A percentile compares a stretch with the other conserved stretches of the same genome.
These are phyloP conservation scores for Claviceps africana DNA, from an alignment of 2,329 filamentous ascomycete genomes.

Conservation along the genomic window DNA sequence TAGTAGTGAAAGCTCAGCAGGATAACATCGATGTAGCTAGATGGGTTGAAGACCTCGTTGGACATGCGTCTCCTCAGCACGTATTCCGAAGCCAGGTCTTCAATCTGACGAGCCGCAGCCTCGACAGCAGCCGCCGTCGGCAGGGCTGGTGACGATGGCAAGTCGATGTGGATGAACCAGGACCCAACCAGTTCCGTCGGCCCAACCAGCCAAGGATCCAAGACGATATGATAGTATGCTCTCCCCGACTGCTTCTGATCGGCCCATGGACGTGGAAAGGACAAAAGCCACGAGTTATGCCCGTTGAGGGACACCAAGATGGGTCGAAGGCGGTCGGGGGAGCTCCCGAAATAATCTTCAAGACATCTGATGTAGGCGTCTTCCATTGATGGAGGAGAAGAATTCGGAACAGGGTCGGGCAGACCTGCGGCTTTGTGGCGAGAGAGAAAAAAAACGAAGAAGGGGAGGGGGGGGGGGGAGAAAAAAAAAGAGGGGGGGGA, in stretches of 20 bases:
- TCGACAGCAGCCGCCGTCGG: constrained; percentile 5
- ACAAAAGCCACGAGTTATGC: constrained; percentile 22
- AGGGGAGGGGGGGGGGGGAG: too few relatives aligned
- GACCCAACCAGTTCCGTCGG: constrained; percentile 8
- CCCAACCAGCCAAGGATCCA: constrained; percentile 21
- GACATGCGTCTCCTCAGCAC: constrained; percentile 6
- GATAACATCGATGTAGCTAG: constrained; percentile 6
- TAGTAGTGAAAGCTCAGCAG: constrained; percentile 6
- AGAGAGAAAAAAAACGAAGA: too few relatives aligned
- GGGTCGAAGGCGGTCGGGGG: constrained; percentile 10
- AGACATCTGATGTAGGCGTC: constrained; percentile 6
- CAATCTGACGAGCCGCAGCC: constrained; percentile 5
- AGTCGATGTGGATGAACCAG: constrained; percentile 13
- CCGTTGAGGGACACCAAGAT: constrained; percentile 20
- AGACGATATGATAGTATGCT: constrained; percentile 18
- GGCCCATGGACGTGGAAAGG: constrained; percentile 15
- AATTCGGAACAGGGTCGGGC: neutral
- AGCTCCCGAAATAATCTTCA: constrained; percentile 7
- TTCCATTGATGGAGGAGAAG: constrained; percentile 6
- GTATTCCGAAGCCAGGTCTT: constrained; percentile 5
- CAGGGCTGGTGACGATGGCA: constrained; percentile 6
- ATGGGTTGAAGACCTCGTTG: constrained; percentile 7
- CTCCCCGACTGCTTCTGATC: constrained; percentile 11
- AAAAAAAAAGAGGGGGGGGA: neutral
- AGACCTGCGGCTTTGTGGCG: neutral